Percentiles rank a stretch among this genome's conserved stretches.
Conservation (phyloP, 805 yeast species). For the Monosporozyma unispora region DNA sequence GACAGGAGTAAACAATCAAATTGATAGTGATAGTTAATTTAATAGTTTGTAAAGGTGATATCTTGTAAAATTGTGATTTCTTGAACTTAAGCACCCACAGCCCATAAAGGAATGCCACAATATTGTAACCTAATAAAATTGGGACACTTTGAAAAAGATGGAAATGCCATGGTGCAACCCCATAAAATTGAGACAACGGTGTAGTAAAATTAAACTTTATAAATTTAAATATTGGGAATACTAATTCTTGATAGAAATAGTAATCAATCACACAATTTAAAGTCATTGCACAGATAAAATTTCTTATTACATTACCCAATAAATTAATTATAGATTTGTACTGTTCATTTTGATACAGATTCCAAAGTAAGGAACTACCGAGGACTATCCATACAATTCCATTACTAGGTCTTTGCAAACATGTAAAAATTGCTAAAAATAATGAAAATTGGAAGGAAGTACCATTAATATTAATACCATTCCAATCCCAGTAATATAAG, state of each 20-base stretch:
- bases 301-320: constrained; percentile 15
- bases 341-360: constrained; percentile 7
- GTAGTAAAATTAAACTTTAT: constrained; percentile 68
- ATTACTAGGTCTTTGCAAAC: constrained; percentile 79
- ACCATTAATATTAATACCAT: constrained; percentile 14
- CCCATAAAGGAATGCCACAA: constrained; percentile 54
- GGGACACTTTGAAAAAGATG: constrained; percentile 81
- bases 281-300: constrained; percentile 22
- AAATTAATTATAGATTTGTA: constrained; percentile 10
- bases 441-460: constrained; percentile 32
- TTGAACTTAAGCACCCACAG: constrained; percentile 14
- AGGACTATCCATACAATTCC: constrained; percentile 63
- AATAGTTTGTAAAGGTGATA: constrained; percentile 6
- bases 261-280: constrained; percentile 45
- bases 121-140: constrained; percentile 51
- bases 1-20: constrained; percentile 47
- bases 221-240: constrained; percentile 61
- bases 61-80: background rate
- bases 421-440: constrained; percentile 47
- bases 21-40: constrained; percentile 36
- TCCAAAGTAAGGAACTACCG: constrained; percentile 34
- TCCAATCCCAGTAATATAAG: constrained; percentile 66
- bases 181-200: constrained; percentile 74
- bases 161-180: constrained; percentile 76
- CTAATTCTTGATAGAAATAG: constrained; percentile 45